A percentile compares a stretch with the other conserved stretches of the same genome.
phyloP scores from a whole-genome alignment of 2,329 filamentous ascomycete species.

The Chrysoporthe cubensis region DNA sequence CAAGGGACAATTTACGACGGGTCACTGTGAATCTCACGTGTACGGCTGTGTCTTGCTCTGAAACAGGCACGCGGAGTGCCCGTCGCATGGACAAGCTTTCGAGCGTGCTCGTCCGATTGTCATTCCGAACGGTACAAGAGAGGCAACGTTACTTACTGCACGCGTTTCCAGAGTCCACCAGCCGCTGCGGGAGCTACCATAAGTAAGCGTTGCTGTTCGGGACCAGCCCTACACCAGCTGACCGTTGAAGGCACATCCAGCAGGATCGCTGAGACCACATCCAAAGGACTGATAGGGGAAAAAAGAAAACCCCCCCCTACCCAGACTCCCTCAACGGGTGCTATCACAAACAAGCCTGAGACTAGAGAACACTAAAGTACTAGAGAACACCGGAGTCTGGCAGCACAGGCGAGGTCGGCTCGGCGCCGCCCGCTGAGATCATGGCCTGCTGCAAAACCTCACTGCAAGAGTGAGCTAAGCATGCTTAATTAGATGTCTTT shows the following conservation, averaged over 20 bases:
- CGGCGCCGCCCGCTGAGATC: not conserved
- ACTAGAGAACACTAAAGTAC: not conserved
- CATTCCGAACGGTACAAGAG: not conserved
- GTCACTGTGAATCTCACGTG: not conserved
- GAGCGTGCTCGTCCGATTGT: too few relatives aligned
- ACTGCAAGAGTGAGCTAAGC: not conserved
- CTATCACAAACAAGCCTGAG: not conserved
- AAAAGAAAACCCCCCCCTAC: not conserved
- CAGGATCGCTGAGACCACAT: not conserved
- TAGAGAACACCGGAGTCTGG: not conserved
- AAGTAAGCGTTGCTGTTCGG: too few relatives aligned
- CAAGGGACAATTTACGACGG: not conserved
- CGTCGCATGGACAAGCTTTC: too few relatives aligned
- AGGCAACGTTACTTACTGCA: conserved; percentile 9
- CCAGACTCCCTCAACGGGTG: not conserved
- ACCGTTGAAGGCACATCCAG: not conserved
- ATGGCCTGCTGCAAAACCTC: not conserved
- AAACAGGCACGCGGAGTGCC: not conserved
- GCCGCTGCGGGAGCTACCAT: not conserved
- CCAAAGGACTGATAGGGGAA: not conserved
- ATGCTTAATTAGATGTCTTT: not conserved
- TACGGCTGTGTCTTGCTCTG: not conserved
- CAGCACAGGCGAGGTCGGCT: not conserved
- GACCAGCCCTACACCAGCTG: not conserved
- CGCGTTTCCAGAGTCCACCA: not conserved